A percentile compares a stretch with the other conserved stretches of the same genome.
Evolutionary conservation across 495 filamentous ascomycete genomes (phyloP).

Genomic region (Cairneyella variabilis): DNA sequence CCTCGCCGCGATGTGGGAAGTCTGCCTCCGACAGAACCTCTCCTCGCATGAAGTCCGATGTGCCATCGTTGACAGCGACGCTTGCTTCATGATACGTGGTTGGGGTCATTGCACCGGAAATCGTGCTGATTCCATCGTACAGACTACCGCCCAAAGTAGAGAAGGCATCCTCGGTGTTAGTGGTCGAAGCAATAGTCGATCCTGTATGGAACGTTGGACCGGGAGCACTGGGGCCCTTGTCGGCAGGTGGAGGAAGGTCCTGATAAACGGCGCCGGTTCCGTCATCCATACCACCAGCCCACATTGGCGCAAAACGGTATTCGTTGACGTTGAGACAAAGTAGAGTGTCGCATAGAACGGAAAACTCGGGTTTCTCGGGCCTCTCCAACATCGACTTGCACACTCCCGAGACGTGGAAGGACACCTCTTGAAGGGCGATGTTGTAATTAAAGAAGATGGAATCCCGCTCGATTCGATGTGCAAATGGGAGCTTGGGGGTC

Average conservation of each 20-base stretch:
- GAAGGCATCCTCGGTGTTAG: slow-evolving; percentile 1
- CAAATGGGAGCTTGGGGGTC: too few species aligned
- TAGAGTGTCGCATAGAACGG: slow-evolving; percentile 37
- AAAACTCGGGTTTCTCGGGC: slow-evolving; percentile 1
- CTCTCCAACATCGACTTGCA: not conserved
- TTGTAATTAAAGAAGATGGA: too few species aligned
- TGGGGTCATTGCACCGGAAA: too few species aligned
- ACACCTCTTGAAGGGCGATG: not conserved
- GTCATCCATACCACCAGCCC: slow-evolving; percentile 54
- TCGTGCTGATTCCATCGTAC: slow-evolving; percentile 29
- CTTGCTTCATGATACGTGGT: too few species aligned
- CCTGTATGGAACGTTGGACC: slow-evolving; percentile 34
- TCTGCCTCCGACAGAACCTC: too few species aligned
- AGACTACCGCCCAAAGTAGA: slow-evolving; percentile 19
- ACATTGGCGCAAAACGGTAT: slow-evolving; percentile 49
- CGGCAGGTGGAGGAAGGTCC: slow-evolving; percentile 36
- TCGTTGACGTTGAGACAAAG: slow-evolving; percentile 46
- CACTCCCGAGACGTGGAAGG: not conserved
- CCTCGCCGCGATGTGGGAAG: too few species aligned
- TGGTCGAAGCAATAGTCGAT: slow-evolving; percentile 5
- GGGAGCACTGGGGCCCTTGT: slow-evolving; percentile 38
- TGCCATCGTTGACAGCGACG: too few species aligned
- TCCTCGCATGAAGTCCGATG: too few species aligned
- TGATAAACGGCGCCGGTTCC: slow-evolving; percentile 49
- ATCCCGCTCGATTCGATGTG: too few species aligned